Percentiles rank a stretch among this genome's conserved stretches.
phyloP scores from a whole-genome alignment of 2,329 filamentous ascomycete genomes.

The Volutella citrinella region DNA sequence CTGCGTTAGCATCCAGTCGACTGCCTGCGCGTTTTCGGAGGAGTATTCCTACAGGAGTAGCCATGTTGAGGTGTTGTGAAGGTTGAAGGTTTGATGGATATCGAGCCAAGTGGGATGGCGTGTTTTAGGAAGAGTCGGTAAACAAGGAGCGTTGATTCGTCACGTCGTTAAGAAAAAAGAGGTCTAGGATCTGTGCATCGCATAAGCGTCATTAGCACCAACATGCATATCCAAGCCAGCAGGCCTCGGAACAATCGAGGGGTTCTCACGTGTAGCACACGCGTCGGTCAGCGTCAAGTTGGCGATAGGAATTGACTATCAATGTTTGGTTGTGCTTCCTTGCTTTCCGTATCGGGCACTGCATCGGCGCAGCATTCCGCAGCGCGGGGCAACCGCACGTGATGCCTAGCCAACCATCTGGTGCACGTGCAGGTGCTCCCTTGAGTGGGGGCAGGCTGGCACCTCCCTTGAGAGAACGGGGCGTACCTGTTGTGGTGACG shows the following conservation, averaged over 20 bases:
- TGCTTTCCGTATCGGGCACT: slow-evolving; percentile 26
- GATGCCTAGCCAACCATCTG: slow-evolving; percentile 27
- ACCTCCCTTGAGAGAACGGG: slow-evolving; percentile 15
- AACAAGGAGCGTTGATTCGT: slow-evolving; percentile 26
- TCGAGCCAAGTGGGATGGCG: slow-evolving; percentile 19
- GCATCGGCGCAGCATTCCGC: slow-evolving; percentile 9
- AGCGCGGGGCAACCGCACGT: slow-evolving; percentile 25
- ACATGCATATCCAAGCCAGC: no score
- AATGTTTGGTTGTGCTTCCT: slow-evolving; percentile 21
- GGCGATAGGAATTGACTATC: slow-evolving; percentile 5
- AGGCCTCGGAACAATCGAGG: no score
- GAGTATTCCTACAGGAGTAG: slow-evolving; percentile 37
- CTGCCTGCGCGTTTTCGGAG: no score
- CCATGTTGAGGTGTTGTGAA: slow-evolving; percentile 29
- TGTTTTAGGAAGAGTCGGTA: slow-evolving; percentile 25
- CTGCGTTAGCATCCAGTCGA: slow-evolving; percentile 23
- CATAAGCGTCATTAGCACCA: no score
- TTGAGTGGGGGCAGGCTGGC: slow-evolving; percentile 13
- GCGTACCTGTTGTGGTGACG: no score
- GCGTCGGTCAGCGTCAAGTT: slow-evolving; percentile 7
- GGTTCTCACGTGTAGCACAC: slow-evolving; percentile 15
- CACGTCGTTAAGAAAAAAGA: slow-evolving; percentile 22
- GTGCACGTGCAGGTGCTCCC: slow-evolving; percentile 29
- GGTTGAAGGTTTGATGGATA: slow-evolving; percentile 16
- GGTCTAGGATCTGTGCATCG: no score